Conservation (phyloP, 768 basidiomycete species). For the Stropharia rugosoannulata region DNA sequence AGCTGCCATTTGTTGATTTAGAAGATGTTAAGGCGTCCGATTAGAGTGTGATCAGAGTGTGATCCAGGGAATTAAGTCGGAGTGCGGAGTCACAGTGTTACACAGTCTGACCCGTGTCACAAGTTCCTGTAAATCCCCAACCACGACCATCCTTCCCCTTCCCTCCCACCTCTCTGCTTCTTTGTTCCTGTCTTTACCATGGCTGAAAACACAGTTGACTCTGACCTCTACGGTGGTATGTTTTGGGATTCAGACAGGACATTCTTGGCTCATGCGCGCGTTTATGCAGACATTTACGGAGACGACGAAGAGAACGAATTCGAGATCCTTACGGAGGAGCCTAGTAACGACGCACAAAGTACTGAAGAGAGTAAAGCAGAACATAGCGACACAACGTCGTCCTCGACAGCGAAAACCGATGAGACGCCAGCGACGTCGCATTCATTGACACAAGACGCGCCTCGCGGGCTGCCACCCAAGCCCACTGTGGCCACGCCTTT, state of each 20-base stretch:
- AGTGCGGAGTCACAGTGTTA: too few species aligned
- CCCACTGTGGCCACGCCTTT: conserved; percentile 23
- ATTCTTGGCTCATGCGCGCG: conserved; percentile 20
- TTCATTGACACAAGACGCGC: conserved; percentile 16
- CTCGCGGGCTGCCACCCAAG: conserved; percentile 26
- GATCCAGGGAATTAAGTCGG: neutral
- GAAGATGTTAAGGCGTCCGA: too few species aligned
- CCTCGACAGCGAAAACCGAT: conserved; percentile 8
- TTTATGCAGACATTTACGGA: conserved; percentile 49
- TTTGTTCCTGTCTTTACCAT: neutral
- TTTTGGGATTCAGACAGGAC: conserved; percentile 7
- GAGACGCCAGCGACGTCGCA: conserved; percentile 16
- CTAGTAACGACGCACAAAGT: conserved; percentile 13
- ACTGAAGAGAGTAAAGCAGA: conserved; percentile 28
- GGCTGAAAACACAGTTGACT: conserved; percentile 20
- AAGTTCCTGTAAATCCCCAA: neutral
- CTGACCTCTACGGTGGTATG: conserved; percentile 37
- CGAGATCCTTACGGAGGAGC: conserved; percentile 3
- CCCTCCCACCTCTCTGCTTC: neutral
- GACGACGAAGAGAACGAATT: conserved; percentile 46
- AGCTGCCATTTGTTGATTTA: neutral
- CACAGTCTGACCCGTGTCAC: neutral
- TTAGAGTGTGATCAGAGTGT: neutral
- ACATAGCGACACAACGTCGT: conserved; percentile 16
- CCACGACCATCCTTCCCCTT: neutral